phyloP scores from a whole-genome alignment of 2,329 filamentous ascomycete species.

The Arthrobotrys sphaeroides region DNA sequence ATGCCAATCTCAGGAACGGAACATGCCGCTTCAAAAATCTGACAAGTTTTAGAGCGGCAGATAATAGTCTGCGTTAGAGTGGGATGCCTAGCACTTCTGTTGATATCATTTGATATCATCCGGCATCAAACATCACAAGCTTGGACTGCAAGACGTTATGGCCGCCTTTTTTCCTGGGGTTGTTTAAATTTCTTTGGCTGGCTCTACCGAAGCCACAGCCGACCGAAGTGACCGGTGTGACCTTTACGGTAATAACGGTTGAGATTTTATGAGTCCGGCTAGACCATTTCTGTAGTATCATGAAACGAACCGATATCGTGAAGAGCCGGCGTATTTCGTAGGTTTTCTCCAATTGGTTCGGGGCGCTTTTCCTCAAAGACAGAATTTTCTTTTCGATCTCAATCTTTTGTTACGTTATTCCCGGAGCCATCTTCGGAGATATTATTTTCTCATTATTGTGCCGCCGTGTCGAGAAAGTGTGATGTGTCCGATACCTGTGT shows the following conservation, averaged over 20 bases:
- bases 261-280: neutral
- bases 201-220: constrained; percentile 49
- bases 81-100: constrained; percentile 46
- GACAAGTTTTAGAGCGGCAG: constrained; percentile 36
- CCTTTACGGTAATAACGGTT: neutral
- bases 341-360: constrained; percentile 1
- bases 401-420: neutral
- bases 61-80: constrained; percentile 17
- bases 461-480: neutral
- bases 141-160: neutral
- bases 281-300: constrained; percentile 8
- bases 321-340: neutral
- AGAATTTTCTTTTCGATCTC: neutral
- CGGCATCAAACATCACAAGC: constrained; percentile 18
- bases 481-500: neutral
- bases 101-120: constrained; percentile 17
- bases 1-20: constrained; percentile 19
- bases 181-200: constrained; percentile 24
- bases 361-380: constrained; percentile 9
- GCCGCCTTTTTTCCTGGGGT: constrained; percentile 3
- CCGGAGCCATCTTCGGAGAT: constrained; percentile 45
- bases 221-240: constrained; percentile 12
- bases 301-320: constrained; percentile 33
- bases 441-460: constrained; percentile 21
- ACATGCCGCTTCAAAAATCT: constrained; percentile 46